These are phyloP conservation scores for Cutaneotrichosporon dermatis DNA, from an alignment of 1,284 basidiomycete genomes.

Conservation along the genomic window DNA sequence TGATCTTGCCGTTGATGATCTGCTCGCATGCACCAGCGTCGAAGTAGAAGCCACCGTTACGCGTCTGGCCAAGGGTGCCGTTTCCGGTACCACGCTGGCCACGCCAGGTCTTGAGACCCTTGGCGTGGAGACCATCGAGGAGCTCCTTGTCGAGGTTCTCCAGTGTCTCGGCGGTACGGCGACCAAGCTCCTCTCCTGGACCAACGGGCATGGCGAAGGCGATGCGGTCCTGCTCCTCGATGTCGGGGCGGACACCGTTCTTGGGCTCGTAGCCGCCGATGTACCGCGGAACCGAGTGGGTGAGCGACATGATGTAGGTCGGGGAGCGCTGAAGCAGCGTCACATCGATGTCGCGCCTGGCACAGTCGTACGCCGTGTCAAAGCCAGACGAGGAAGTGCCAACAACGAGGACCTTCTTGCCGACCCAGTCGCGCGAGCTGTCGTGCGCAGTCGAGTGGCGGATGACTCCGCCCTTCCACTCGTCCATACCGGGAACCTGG, in stretches of 20 bases:
- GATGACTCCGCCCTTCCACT: slow-evolving; percentile 51
- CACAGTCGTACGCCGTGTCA: slow-evolving; percentile 52
- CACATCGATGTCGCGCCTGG: slow-evolving; percentile 54
- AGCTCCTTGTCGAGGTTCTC: slow-evolving; percentile 47
- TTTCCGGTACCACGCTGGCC: slow-evolving; percentile 28
- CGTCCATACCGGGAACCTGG: slow-evolving; percentile 40
- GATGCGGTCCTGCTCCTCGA: slow-evolving; percentile 52
- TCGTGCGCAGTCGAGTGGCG: slow-evolving; percentile 58
- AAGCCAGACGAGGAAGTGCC: slow-evolving; percentile 60
- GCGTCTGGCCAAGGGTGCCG: slow-evolving; percentile 23
- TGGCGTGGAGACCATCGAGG: slow-evolving; percentile 55
- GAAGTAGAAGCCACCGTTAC: slow-evolving; percentile 41
- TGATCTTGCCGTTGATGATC: slow-evolving; percentile 50
- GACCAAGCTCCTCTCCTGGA: slow-evolving; percentile 26
- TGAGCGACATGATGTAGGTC: slow-evolving; percentile 57
- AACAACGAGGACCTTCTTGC: slow-evolving; percentile 60
- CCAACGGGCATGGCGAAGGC: slow-evolving; percentile 49
- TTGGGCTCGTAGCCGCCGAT: slow-evolving; percentile 42
- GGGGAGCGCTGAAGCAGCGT: slow-evolving; percentile 61
- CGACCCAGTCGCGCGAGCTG: slow-evolving; percentile 52
- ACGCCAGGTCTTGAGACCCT: slow-evolving; percentile 50
- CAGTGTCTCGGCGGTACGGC: slow-evolving; percentile 22
- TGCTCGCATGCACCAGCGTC: slow-evolving; percentile 37
- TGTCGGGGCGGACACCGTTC: slow-evolving; percentile 50
- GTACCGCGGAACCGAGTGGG: slow-evolving; percentile 52